Base-by-base conservation (phyloP, 164 flowering plant species). In the Aristolochia fimbriata region DNA sequence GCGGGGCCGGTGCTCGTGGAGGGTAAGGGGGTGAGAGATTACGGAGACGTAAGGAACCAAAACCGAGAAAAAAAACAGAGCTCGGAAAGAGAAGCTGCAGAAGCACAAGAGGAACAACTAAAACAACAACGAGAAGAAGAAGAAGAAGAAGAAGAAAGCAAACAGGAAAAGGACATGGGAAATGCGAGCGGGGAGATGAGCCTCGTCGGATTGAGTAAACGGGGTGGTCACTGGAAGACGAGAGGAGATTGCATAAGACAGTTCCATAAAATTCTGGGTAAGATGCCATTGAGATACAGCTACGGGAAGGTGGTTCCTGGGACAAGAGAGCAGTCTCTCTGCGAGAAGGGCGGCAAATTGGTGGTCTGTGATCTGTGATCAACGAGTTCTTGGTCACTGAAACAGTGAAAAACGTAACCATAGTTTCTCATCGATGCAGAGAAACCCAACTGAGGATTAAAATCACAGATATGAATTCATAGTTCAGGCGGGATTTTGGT, bases 271-370 rank as follows among this genome's bases (percentile, higher is more conserved):
- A 66, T 72, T n/a, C 60, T 80, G 64, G 91, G 88, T 57, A 84
- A 72, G 59, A 84, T 92, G 93, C 91, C 91, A 0, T 61, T 89
- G 73, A 76, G 74, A 72, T 92, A 83, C 61, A 78, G 83, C 56
- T 84, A 84, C 68, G 96, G 94, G 58, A 87, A 81, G 77, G 61
- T 83, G 0, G 87, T 83, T 57, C 65, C 73, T 65, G 76, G 77
- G 0, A 84, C 87, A 61, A 83, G 87, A 2, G 96, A 92, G 65
- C 91, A 89, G 64, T 96, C 83, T n/a, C 45, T 92, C 37, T 92
- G 98, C 65, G 63, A 63, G 14, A 89, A 86, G 63, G 76, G 75
- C 12, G 91, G 90, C 23, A 81, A 77, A 61, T 65, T 85, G 61
- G 88, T 87, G 50, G 68, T 73, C 41, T 92, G 96, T 67, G 97